Base-by-base conservation (phyloP, 108 stramenopile species). In the Skeletonema grethae region DNA sequence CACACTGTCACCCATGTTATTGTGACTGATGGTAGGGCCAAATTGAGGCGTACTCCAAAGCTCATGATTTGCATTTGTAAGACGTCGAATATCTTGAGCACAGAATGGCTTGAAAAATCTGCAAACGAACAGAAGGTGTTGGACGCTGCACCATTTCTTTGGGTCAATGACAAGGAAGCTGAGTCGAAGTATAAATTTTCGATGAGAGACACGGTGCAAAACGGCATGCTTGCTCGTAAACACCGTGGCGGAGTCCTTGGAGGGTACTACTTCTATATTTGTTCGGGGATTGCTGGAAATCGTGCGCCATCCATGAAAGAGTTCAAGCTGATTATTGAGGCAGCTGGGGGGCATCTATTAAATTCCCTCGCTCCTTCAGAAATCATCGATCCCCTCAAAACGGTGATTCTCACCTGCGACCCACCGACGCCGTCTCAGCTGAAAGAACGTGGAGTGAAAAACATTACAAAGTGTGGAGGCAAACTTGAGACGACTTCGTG, bases 61-160 rank as follows among this genome's bases (percentile, higher is more conserved):
- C 81, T 89, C 4, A 89, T 89, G 88, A 79, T 87, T 9, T 85
- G 82, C n/a, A 56, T 89, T 12, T 84, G 75, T 41, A 71, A 68
- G 46, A 84, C 77, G 8, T 53, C 72, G 18, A 85, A 87, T 53
- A 87, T 89, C 48, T 76, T 89, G 25, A 83, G 72, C 24, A 50
- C 67, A 3, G 72, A 85, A 24, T 85, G 84, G 84, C 76, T 84
- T 11, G 63, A 53, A 20, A 15, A 84, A 35, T 84, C 79, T 5
- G 62, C 62, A 0, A 72, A 69, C 28, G 11, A 48, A 11, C 55
- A 70, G 9, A 31, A 56, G 31, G 48, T 57, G n/a, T n/a, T 80
- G 60, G 48, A 36, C 8, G 12, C 55, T 11, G 66, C 36, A n/a
- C 35, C 59, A 2, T 80, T 50, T 63, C 39, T 70, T 24, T 48